Evolutionary conservation across 2,329 filamentous ascomycete genomes (phyloP), one percentile per base, ranked within the genome.

Genomic region (Penicillium sp.): DNA sequence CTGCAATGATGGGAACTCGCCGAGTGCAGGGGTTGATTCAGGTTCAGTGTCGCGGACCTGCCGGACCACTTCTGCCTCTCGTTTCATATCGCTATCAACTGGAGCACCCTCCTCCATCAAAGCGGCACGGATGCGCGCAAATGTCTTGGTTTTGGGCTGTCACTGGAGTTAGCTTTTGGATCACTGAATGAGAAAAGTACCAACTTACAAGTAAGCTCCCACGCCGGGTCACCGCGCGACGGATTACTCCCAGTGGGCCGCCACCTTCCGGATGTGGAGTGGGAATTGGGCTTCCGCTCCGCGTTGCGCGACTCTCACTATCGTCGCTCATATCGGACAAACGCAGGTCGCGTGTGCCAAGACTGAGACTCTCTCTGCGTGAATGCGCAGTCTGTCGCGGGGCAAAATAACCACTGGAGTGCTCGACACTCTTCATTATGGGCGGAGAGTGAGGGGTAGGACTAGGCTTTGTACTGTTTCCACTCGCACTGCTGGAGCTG

Each of bases 61-160:
- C 50, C 91, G 90, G 61, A 99, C 91, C 6, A 97, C 94, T 75
- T 97, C 93, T 38, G 93, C 92, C 79, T 99, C 94, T 39, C 92
- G 88, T 52, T 90, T 88, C 57, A 91, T 87, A 74, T 99, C 94
- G 42, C 89, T 89, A 67, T 99, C 94, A 10, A 96, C 81, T 0
- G 94, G 94, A 0, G 92, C 86, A 17, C 86, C 84, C 77, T 99
- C 94, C 77, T 99, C 94, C 57, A 90, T 82, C 0, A 99, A 82
- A 4, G 92, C 92, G 9, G 93, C 94, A 60, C 90, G 87, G 64
- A 99, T 96, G 12, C 94, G 88, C 6, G 93, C 92, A 74, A 99
- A 99, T 0, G 89, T 92, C 77, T 96, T 96, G 0, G 93, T 94
- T 80, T 97, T 99, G 13, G 96, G 94, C 90, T 96, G 65, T 4